These are phyloP conservation scores for Tephrocybe sp. DNA, from an alignment of 768 basidiomycete genomes.

Conservation along the genomic window DNA sequence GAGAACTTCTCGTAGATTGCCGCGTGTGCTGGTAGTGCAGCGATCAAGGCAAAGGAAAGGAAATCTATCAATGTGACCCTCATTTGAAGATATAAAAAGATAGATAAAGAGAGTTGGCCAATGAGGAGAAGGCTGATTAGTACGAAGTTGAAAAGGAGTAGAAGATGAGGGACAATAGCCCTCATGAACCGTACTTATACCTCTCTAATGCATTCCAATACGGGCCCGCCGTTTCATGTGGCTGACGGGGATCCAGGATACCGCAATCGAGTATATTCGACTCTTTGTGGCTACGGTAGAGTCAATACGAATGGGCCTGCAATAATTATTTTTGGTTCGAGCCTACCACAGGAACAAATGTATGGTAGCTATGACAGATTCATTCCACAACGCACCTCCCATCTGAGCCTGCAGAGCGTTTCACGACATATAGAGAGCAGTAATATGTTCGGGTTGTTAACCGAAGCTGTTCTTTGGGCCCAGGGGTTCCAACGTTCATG, in stretches of 20 bases:
- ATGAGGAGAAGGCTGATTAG: neutral
- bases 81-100: neutral
- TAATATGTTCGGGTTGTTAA: too few relatives aligned
- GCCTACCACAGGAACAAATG: neutral
- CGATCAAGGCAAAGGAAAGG: neutral
- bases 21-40: neutral
- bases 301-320: neutral
- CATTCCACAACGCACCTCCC: neutral
- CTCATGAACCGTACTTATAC: neutral
- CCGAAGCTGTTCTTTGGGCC: too few relatives aligned
- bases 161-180: neutral
- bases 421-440: neutral
- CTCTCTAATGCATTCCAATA: neutral
- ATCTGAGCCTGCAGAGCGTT: neutral
- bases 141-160: neutral
- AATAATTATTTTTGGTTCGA: neutral
- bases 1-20: conserved; percentile 4
- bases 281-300: neutral
- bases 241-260: neutral
- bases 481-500: too few relatives aligned
- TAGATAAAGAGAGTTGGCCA: neutral
- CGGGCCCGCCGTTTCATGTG: neutral
- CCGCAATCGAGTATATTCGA: neutral
- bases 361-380: neutral
- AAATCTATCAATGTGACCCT: neutral